phyloP scores from a whole-genome alignment of 2,329 filamentous ascomycete species.

The Nannizzia gypsea region DNA sequence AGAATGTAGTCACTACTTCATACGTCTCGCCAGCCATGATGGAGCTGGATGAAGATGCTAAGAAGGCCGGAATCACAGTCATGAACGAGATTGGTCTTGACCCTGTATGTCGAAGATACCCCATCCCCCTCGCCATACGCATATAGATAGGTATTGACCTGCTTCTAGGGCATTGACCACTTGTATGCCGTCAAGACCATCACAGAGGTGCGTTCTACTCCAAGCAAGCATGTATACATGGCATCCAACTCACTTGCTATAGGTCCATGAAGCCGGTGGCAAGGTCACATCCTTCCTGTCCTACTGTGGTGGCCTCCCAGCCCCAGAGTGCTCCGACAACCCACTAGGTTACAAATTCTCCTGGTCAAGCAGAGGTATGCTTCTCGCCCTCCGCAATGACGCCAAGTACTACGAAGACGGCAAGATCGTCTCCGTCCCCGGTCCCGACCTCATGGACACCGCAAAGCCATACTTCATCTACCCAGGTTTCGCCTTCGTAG shows the following conservation, averaged over 20 bases:
- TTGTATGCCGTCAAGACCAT: conserved; percentile 79
- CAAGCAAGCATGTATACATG: neutral
- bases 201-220: conserved; percentile 26
- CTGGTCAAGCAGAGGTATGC: conserved; percentile 67
- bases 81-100: conserved; percentile 87
- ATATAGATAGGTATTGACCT: neutral
- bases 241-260: conserved; percentile 25
- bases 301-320: conserved; percentile 70
- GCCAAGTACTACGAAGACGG: conserved; percentile 74
- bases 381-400: conserved; percentile 76
- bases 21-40: conserved; percentile 89
- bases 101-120: conserved; percentile 18
- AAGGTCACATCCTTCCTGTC: conserved; percentile 72
- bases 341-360: conserved; percentile 91
- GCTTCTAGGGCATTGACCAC: conserved; percentile 31
- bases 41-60: conserved; percentile 70
- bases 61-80: conserved; percentile 87
- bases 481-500: conserved; percentile 77
- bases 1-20: conserved; percentile 87
- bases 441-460: conserved; percentile 65
- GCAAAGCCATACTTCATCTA: conserved; percentile 89
- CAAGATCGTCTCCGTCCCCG: conserved; percentile 54
- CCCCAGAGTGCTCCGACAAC: conserved; percentile 64
- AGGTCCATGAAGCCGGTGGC: conserved; percentile 77
- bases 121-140: no score